Evolutionary conservation across 371 early-diverging fungal genomes (phyloP).

Genomic region (Mucor ambiguus): DNA sequence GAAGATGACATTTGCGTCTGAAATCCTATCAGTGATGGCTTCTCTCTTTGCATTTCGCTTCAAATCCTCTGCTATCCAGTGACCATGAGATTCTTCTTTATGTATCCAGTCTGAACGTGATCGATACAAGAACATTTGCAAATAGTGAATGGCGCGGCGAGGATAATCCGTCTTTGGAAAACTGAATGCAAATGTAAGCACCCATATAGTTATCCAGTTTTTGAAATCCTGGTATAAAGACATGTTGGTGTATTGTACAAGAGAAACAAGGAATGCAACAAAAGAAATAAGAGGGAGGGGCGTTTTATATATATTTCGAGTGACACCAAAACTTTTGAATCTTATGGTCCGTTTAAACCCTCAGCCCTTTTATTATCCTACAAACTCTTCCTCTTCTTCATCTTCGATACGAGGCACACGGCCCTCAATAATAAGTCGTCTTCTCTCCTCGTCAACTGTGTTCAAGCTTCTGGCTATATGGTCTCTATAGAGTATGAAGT

Average conservation of each 20-base stretch:
- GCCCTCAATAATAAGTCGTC: conserved; percentile 41
- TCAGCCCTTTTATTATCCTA: background rate
- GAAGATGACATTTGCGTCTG: conserved; percentile 34
- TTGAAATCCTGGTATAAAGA: conserved; percentile 19
- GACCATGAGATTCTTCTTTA: conserved; percentile 17
- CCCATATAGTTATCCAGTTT: conserved; percentile 17
- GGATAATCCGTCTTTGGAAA: conserved; percentile 19
- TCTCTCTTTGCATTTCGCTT: conserved; percentile 37
- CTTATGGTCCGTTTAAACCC: background rate
- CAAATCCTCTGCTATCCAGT: conserved; percentile 42
- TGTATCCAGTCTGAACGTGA: conserved; percentile 25
- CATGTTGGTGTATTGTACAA: conserved; percentile 3
- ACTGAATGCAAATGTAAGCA: conserved; percentile 18
- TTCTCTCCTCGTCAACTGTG: conserved; percentile 46
- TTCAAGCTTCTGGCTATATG: conserved; percentile 29
- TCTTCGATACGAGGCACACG: conserved; percentile 27
- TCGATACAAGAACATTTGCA: conserved; percentile 22
- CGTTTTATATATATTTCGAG: background rate
- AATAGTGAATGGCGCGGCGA: conserved; percentile 13
- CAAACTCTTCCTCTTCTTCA: conserved; percentile 13
- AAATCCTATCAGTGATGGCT: conserved; percentile 35
- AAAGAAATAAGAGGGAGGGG: background rate
- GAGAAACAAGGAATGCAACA: background rate
- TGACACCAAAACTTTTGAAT: background rate
- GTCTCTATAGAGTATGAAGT: conserved; percentile 74